Percentiles rank a stretch among this genome's conserved stretches.
Conservation (phyloP, 2,329 filamentous ascomycete genomes). For the Nigrospora oryzae region DNA sequence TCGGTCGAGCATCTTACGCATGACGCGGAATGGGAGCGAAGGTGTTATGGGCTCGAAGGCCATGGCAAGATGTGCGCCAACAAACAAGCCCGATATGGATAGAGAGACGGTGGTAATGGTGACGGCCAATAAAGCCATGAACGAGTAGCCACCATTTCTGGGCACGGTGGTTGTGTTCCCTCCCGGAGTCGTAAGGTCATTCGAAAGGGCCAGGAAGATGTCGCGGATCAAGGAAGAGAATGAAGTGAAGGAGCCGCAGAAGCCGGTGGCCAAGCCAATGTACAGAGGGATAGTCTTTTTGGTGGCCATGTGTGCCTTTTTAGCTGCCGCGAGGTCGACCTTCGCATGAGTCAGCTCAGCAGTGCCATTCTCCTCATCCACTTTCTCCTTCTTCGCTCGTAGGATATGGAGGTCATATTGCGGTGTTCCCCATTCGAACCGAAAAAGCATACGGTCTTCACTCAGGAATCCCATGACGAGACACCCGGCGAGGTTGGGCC, state of each 20-base stretch:
- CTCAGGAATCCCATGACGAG: slow-evolving; percentile 77
- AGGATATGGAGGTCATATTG: slow-evolving; percentile 26
- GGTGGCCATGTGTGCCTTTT: slow-evolving; percentile 49
- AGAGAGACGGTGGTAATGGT: slow-evolving; percentile 64
- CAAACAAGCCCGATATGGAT: slow-evolving; percentile 58
- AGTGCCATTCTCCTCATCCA: slow-evolving; percentile 27
- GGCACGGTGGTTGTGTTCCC: slow-evolving; percentile 27
- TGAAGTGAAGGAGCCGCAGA: slow-evolving; percentile 83
- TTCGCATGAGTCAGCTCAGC: slow-evolving; percentile 6
- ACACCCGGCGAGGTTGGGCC: slow-evolving; percentile 81
- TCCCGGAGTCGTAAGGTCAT: slow-evolving; percentile 53
- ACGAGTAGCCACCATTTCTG: slow-evolving; percentile 68
- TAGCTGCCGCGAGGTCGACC: slow-evolving; percentile 33
- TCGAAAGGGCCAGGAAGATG: slow-evolving; percentile 69
- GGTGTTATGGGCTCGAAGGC: slow-evolving; percentile 50
- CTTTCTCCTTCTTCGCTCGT: slow-evolving; percentile 21
- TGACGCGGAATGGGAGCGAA: slow-evolving; percentile 46
- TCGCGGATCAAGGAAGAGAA: slow-evolving; percentile 84
- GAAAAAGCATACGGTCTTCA: slow-evolving; percentile 71
- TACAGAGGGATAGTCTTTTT: slow-evolving; percentile 89
- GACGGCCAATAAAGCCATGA: slow-evolving; percentile 73
- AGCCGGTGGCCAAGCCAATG: slow-evolving; percentile 76
- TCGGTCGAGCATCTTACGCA: slow-evolving; percentile 56
- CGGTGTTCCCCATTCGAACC: slow-evolving; percentile 51
- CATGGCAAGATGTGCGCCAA: slow-evolving; percentile 69